phyloP scores from a whole-genome alignment of 768 basidiomycete species.

The Suillus alpinus region DNA sequence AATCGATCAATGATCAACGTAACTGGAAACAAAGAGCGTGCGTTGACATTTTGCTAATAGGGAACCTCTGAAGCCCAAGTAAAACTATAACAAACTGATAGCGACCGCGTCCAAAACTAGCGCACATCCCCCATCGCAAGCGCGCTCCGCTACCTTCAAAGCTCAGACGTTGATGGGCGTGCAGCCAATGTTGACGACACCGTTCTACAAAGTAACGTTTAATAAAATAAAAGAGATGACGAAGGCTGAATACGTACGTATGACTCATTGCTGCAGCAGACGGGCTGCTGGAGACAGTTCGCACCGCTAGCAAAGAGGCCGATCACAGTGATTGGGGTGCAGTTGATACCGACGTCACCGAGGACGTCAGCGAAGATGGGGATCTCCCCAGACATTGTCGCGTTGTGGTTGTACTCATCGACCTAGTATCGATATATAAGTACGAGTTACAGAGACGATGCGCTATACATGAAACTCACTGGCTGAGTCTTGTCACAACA shows the following conservation, averaged over 20 bases:
- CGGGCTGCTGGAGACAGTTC: conserved; percentile 21
- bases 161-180: conserved; percentile 5
- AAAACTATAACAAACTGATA: conserved; percentile 2
- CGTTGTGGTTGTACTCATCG: conserved; percentile 1
- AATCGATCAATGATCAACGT: background rate
- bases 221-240: background rate
- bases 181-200: conserved; percentile 9
- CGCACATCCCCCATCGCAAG: background rate
- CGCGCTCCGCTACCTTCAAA: background rate
- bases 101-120: background rate
- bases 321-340: conserved; percentile 17
- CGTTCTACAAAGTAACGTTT: conserved; percentile 3
- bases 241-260: conserved; percentile 15
- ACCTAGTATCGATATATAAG: conserved; percentile 10
- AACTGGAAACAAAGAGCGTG: background rate
- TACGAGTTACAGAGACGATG: background rate
- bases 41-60: background rate
- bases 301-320: conserved; percentile 19
- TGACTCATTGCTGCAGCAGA: conserved; percentile 20
- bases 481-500: conserved; percentile 21
- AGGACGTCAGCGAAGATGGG: conserved; percentile 12
- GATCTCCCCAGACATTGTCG: conserved; percentile 4
- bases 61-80: background rate
- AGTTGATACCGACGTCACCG: conserved; percentile 23
- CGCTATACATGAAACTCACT: conserved; percentile 12